Conservation (phyloP, 768 basidiomycete genomes). For the Trametes gibbosa region DNA sequence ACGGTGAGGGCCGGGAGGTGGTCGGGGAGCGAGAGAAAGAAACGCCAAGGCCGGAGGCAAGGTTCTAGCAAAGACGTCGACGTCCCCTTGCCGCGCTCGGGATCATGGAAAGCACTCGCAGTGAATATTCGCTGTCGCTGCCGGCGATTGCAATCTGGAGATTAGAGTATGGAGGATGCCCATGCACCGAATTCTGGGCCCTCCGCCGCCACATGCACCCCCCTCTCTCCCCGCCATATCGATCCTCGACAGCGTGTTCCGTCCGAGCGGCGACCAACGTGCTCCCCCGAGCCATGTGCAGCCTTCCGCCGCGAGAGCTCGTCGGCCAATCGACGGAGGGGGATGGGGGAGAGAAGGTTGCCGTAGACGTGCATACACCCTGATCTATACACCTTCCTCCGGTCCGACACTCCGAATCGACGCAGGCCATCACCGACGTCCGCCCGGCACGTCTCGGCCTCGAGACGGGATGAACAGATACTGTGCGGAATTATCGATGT, state of each 20-base stretch:
- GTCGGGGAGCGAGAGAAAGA: not conserved
- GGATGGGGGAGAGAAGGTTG: not conserved
- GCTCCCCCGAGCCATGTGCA: conserved; percentile 6
- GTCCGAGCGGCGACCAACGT: conserved; percentile 1
- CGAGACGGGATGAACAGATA: not conserved
- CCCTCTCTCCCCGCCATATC: conserved; percentile 16
- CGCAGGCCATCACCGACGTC: not conserved
- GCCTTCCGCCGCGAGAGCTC: not conserved
- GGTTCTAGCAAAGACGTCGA: not conserved
- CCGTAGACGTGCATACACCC: not conserved
- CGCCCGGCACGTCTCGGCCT: not conserved
- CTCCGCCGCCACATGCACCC: conserved; percentile 7
- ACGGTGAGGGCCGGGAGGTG: not conserved
- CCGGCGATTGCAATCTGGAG: not conserved
- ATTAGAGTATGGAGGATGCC: not conserved
- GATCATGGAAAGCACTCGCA: not conserved
- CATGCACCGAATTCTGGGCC: not conserved
- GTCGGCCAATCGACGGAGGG: not conserved
- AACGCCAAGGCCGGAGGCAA: not conserved
- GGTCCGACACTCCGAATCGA: not conserved
- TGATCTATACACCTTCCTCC: not conserved
- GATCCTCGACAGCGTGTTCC: conserved; percentile 12
- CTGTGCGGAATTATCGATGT: conserved; percentile 9
- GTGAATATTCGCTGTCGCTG: not conserved
- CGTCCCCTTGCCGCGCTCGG: not conserved